phyloP scores from a whole-genome alignment of 192 early-diverging fungal genomes.

The Entophlyctis luteolus region DNA sequence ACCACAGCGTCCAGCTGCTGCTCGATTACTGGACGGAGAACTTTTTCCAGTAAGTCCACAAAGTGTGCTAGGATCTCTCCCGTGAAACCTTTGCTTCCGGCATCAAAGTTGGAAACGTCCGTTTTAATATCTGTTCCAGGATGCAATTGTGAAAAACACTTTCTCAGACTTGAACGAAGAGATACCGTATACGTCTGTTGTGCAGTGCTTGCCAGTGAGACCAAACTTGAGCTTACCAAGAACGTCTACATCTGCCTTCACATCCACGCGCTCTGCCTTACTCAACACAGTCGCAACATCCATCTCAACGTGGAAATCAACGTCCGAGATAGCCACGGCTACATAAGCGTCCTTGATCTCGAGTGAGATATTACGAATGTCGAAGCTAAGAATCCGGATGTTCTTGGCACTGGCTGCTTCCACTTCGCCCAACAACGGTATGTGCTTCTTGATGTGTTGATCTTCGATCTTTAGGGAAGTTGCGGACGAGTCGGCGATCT shows the following conservation, averaged over 20 bases:
- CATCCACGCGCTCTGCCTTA: too few species aligned
- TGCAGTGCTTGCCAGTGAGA: not conserved
- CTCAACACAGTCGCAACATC: too few species aligned
- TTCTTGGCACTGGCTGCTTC: conserved; percentile 2
- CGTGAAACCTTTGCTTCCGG: not conserved
- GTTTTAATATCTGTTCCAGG: not conserved
- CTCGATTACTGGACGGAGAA: not conserved
- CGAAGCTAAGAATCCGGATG: conserved; percentile 2
- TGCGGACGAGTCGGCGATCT: conserved; percentile 2
- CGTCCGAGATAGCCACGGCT: not conserved
- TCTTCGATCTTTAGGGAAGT: conserved; percentile 3
- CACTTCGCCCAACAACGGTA: conserved; percentile 5
- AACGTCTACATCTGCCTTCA: conserved; percentile 5
- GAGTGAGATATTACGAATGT: not conserved
- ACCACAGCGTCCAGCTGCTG: not conserved
- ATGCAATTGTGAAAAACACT: not conserved
- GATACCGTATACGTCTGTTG: conserved; percentile 9
- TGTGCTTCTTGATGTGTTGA: conserved; percentile 6
- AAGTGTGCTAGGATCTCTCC: not conserved
- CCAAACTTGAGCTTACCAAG: conserved; percentile 5
- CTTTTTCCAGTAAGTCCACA: not conserved
- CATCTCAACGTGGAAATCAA: not conserved
- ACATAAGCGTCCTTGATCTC: not conserved
- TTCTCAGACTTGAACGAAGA: not conserved
- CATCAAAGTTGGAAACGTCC: conserved; percentile 10